These are phyloP conservation scores for Leptodermis oblonga DNA, from an alignment of 257 asterid species.

Conservation along the genomic window DNA sequence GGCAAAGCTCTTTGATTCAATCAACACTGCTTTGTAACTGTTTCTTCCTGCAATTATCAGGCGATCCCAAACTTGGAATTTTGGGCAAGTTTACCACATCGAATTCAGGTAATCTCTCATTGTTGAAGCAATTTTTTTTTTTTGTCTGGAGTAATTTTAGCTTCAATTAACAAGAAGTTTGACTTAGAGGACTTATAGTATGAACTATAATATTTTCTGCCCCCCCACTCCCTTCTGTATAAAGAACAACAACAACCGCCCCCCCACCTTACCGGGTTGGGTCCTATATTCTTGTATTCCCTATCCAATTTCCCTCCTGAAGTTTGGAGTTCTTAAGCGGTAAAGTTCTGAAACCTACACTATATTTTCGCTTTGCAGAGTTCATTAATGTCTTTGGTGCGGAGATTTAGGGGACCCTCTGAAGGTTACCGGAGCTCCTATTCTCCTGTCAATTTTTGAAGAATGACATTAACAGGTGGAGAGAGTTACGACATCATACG, in stretches of 20 bases:
- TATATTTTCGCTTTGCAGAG: constrained; percentile 43
- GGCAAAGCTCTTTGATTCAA: too few species aligned
- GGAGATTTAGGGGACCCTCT: constrained; percentile 83
- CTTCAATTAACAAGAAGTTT: background rate
- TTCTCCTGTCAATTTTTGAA: constrained; percentile 82
- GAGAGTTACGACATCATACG: constrained; percentile 1
- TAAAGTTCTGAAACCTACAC: background rate
- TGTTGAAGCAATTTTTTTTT: background rate
- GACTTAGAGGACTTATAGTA: background rate
- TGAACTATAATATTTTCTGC: background rate
- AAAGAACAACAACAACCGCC: background rate
- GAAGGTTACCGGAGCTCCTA: constrained; percentile 70
- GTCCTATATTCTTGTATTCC: constrained; percentile 2
- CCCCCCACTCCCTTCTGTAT: background rate
- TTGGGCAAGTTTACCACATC: constrained; percentile 86
- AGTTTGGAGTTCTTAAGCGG: background rate
- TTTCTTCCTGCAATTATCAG: constrained; percentile 39
- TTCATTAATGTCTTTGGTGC: constrained; percentile 44
- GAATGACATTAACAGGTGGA: background rate
- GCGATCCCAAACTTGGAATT: constrained; percentile 84
- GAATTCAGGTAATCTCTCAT: constrained; percentile 50
- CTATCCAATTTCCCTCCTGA: background rate
- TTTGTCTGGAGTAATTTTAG: background rate
- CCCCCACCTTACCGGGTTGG: background rate
- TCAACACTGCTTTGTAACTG: constrained; percentile 6